Evolutionary conservation across 1,284 basidiomycete genomes (phyloP).

Genomic region (Pyrrhoderma noxium): DNA sequence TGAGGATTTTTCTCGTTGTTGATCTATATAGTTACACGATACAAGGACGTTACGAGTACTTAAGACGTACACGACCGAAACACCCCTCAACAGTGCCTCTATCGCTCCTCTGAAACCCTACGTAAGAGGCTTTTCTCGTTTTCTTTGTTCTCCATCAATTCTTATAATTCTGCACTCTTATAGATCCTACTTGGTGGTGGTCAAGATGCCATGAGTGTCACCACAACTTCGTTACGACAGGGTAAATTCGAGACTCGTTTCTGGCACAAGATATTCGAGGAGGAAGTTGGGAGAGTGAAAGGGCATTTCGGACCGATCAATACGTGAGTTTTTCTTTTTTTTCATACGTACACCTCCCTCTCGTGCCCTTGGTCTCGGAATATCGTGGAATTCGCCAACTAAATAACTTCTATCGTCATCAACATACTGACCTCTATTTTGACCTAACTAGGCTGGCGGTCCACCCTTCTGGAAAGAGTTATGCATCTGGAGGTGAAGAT

Average conservation of each 20-base stretch:
- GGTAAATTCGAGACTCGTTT: conserved; percentile 98
- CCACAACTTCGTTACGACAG: conserved; percentile 87
- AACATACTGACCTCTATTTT: background rate
- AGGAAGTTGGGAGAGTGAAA: conserved; percentile 95
- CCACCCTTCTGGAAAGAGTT: conserved; percentile 83
- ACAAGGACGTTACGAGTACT: conserved; percentile 83
- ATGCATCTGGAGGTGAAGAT: conserved; percentile 95
- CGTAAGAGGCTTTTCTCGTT: conserved; percentile 34
- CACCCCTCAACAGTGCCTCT: conserved; percentile 92
- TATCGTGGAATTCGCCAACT: too few relatives aligned
- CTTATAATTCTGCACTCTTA: conserved; percentile 30
- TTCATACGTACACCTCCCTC: too few relatives aligned
- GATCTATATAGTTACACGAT: conserved; percentile 46
- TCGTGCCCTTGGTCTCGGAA: too few relatives aligned
- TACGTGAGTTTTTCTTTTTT: conserved; percentile 52
- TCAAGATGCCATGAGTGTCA: conserved; percentile 97
- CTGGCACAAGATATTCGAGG: conserved; percentile 98
- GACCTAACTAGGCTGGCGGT: conserved; percentile 68
- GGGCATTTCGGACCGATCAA: conserved; percentile 98
- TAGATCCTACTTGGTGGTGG: conserved; percentile 78
- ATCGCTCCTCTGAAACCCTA: conserved; percentile 83
- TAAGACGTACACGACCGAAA: conserved; percentile 92
- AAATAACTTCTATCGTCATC: too few relatives aligned
- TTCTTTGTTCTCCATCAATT: conserved; percentile 12
- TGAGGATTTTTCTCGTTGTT: conserved; percentile 41